These are phyloP conservation scores for Exidia glandulosa DNA, from an alignment of 768 basidiomycete genomes.

Conservation along the genomic window DNA sequence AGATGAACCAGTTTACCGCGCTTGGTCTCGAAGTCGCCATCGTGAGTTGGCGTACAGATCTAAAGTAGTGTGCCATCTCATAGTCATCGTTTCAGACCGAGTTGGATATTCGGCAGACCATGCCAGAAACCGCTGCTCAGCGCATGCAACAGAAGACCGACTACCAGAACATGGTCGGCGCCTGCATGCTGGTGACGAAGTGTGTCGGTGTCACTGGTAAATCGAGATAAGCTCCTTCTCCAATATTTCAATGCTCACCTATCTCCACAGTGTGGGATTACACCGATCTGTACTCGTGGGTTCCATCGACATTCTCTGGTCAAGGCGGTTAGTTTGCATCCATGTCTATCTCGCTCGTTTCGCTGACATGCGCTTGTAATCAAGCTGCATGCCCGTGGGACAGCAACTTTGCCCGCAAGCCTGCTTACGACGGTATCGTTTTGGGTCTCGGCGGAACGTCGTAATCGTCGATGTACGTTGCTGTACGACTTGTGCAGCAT, in stretches of 20 bases:
- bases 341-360: constrained; percentile 11
- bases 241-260: too few relatives aligned
- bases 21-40: constrained; percentile 59
- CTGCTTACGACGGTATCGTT: constrained; percentile 37
- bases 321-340: constrained; percentile 17
- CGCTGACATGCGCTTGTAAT: constrained; percentile 14
- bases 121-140: constrained; percentile 37
- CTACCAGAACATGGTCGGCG: constrained; percentile 43
- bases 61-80: not conserved
- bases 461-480: not conserved
- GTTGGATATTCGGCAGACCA: constrained; percentile 27
- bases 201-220: constrained; percentile 22
- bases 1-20: constrained; percentile 40
- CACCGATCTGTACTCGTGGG: constrained; percentile 28
- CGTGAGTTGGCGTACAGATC: not conserved
- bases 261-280: constrained; percentile 28
- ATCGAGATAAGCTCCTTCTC: not conserved
- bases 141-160: constrained; percentile 46
- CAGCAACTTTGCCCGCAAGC: constrained; percentile 31
- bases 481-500: too few relatives aligned
- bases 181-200: constrained; percentile 32
- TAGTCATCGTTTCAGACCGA: constrained; percentile 1
- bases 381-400: not conserved
- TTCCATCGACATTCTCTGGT: constrained; percentile 22
- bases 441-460: constrained; percentile 13